These are phyloP conservation scores for Plectranthus barbatus DNA, from an alignment of 257 asterid species.

Conservation along the genomic window DNA sequence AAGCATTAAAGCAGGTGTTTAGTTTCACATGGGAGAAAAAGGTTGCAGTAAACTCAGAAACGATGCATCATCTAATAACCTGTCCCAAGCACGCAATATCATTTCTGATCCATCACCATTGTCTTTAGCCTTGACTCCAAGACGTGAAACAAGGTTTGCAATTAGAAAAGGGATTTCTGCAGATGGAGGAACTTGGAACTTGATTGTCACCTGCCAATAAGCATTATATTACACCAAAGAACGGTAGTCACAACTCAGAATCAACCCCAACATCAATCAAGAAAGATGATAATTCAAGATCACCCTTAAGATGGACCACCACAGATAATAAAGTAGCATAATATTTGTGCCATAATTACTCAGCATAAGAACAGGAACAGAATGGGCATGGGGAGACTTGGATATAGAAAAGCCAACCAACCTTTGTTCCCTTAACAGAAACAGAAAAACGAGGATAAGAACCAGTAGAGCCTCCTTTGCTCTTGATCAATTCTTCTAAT, in stretches of 20 bases:
- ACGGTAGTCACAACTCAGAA: background rate
- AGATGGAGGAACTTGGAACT: slow-evolving; percentile 76
- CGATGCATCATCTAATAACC: slow-evolving; percentile 35
- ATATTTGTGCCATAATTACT: slow-evolving; percentile 7
- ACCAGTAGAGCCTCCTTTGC: slow-evolving; percentile 51
- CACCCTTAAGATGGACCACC: slow-evolving; percentile 3
- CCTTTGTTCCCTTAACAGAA: slow-evolving; percentile 83
- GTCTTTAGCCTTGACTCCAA: slow-evolving; percentile 61
- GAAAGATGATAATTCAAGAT: background rate
- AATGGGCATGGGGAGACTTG: background rate
- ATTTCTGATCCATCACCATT: slow-evolving; percentile 66
- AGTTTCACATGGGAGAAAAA: background rate
- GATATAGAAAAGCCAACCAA: slow-evolving; percentile 8
- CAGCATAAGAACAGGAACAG: background rate
- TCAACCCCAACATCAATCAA: background rate
- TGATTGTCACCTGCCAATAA: slow-evolving; percentile 60
- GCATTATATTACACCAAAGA: slow-evolving; percentile 10
- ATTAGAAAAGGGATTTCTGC: slow-evolving; percentile 81
- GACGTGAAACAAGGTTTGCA: slow-evolving; percentile 68
- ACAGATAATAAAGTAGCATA: slow-evolving; percentile 7
- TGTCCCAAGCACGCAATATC: slow-evolving; percentile 86
- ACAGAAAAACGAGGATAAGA: slow-evolving; percentile 71
- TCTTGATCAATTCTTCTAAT: slow-evolving; percentile 54
- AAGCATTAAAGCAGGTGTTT: background rate
- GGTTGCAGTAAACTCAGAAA: background rate